Evolutionary conservation across 2,329 filamentous ascomycete species (phyloP), one percentile per base, ranked within the genome.

Genomic region (Aspergillus brunneoviolaceus): DNA sequence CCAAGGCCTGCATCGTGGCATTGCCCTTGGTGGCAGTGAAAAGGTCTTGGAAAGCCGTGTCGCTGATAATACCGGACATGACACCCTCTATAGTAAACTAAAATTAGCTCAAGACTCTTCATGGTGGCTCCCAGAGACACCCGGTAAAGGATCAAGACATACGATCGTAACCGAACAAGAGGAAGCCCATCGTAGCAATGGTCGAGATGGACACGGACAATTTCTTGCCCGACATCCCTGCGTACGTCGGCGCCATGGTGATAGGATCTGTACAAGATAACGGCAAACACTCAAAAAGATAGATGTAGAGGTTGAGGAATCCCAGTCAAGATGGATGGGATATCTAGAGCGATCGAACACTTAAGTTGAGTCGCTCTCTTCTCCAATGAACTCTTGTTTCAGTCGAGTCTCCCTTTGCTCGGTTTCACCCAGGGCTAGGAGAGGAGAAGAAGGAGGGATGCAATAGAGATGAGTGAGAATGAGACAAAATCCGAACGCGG

Each of bases 131-230:
- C 14, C 33, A 6, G 33, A 12, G 12, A n/a, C 9, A n/a, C 12
- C 16, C 33, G 25, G 47, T 42, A 21, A 58, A 53, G 25, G 14
- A 45, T 27, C 11, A 35, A 35, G 12, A 70, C 76, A 64, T 67
- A 80, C 77, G 84, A 60, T 85, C 83, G 68, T 85, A 85, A 58
- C 83, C 83, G 61, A 85, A 85, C n/a, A 85, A 79, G 29, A 87
- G 71, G 76, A 87, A 87, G 23, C 84, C 86, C 53, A 84, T 86
- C 0, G 86, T 88, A 4, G 86, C 85, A 27, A 89, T 81, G n/a
- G 82, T 80, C 1, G 87, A 87, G 51, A 89, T 81, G 45, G 81
- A 77, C 62, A 87, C 67, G 19, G 82, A 84, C 56, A 89, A 79
- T 42, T 76, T 77, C 65, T 78, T 80, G 71, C 87, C 87, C 39